Base-by-base conservation (phyloP, 331 rosid species). In the Quercus lobata region DNA sequence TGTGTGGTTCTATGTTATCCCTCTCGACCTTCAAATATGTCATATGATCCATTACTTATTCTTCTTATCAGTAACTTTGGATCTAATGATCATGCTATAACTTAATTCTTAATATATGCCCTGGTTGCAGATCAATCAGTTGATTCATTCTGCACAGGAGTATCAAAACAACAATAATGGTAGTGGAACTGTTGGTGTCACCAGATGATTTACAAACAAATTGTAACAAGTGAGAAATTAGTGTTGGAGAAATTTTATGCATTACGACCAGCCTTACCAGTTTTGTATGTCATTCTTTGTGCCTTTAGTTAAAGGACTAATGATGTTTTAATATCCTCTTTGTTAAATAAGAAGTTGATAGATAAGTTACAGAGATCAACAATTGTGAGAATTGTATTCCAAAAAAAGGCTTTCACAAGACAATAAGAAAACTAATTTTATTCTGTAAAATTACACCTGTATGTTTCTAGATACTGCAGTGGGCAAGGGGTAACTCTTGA, bases 161-260 rank as follows among this genome's bases (percentile, higher is more conserved):
- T 75, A 63, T 57, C 56, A 71, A 74, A 54, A 24, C 70, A 41
- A 57, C 27, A 19, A 63, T 83, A 32, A 75, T 79, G 69, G 73
- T 16, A 53, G 69, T 17, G 78, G 61, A 41, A 71, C 71, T 61
- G 29, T 37, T 76, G 84, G 75, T n/a, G 71, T 65, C 46, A 8
- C 63, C 65, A 27, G 69, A 79, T 60, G 73, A 69, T 61, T 49
- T 57, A 44, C 71, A 60, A 71, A 57, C 63, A 69, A 70, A 54
- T 76, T 54, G 74, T 66, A 62, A 71, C 34, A 35, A 5, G 87
- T 83, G 32, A 83, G 87, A 79, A 30, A 44, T 68, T 49, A 30
- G n/a, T 53, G 41, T 18, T 6, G 34, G 44, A 29, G 21, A 15
- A 3, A 29, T 30, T 65, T 29, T 29, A 63, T 29, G 41, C 44